Percentiles rank a stretch among this genome's conserved stretches.
Evolutionary conservation across 1,139 yeast species (phyloP).

Genomic region (Chernovozyma aurita): DNA sequence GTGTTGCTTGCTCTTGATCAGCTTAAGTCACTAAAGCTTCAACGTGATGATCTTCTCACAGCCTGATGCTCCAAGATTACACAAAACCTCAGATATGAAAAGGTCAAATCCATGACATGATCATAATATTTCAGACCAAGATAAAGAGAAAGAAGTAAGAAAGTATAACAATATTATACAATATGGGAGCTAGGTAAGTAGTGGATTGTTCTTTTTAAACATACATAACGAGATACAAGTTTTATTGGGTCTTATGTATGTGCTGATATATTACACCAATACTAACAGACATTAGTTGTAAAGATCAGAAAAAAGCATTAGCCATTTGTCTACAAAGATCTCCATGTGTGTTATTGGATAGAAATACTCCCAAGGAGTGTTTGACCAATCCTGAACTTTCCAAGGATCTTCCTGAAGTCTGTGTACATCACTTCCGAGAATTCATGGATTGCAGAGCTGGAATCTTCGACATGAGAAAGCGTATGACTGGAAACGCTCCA

Average conservation of each 20-base stretch:
- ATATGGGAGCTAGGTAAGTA: slow-evolving; percentile 34
- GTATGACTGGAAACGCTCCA: slow-evolving; percentile 93
- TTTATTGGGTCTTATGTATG: slow-evolving; percentile 14
- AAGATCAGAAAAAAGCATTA: slow-evolving; percentile 87
- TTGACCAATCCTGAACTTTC: slow-evolving; percentile 74
- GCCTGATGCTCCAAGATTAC: too few relatives aligned
- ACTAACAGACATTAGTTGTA: too few relatives aligned
- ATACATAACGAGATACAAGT: neutral
- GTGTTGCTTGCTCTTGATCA: too few relatives aligned
- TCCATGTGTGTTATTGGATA: slow-evolving; percentile 88
- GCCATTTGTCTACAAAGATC: slow-evolving; percentile 94
- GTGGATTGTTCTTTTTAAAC: neutral
- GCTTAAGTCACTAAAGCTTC: too few relatives aligned
- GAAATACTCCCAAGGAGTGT: slow-evolving; percentile 89
- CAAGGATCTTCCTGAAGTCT: slow-evolving; percentile 78
- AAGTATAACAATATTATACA: too few relatives aligned
- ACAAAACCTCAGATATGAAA: too few relatives aligned
- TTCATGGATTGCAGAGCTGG: slow-evolving; percentile 88
- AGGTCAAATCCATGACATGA: too few relatives aligned
- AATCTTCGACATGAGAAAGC: slow-evolving; percentile 80
- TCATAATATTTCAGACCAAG: too few relatives aligned
- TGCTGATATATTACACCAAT: too few relatives aligned
- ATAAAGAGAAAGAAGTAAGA: too few relatives aligned
- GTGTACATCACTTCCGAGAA: slow-evolving; percentile 78
- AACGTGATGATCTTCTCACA: too few relatives aligned